These are phyloP conservation scores for Diplotaxis tenuifolia DNA, from an alignment of 345 rosid species.

Conservation along the genomic window DNA sequence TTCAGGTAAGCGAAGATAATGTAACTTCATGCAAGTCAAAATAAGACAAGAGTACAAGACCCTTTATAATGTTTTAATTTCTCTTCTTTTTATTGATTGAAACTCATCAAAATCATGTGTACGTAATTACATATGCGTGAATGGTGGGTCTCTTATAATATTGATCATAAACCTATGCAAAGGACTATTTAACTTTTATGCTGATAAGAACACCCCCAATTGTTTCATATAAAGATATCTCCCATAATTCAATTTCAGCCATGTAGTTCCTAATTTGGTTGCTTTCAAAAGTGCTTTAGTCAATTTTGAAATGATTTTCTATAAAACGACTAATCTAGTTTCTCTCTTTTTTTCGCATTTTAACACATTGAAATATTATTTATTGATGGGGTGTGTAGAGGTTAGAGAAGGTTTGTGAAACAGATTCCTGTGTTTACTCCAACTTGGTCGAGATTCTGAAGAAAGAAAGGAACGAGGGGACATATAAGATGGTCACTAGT, in stretches of 20 bases:
- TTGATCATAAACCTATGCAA: not conserved
- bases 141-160: conserved; percentile 12
- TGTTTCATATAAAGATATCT: conserved; percentile 5
- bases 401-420: conserved; percentile 58
- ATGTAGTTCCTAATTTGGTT: conserved; percentile 20
- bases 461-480: conserved; percentile 64
- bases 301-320: conserved; percentile 15
- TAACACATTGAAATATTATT: not conserved
- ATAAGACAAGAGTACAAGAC: conserved; percentile 14
- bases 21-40: conserved; percentile 21
- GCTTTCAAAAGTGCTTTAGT: conserved; percentile 26
- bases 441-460: conserved; percentile 70
- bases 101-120: conserved; percentile 25
- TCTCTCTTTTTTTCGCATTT: not conserved
- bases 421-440: conserved; percentile 54
- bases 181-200: conserved; percentile 14
- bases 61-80: conserved; percentile 8
- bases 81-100: conserved; percentile 19
- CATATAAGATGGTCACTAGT: conserved; percentile 50
- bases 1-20: conserved; percentile 53
- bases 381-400: conserved; percentile 46
- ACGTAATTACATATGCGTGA: not conserved
- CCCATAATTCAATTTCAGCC: conserved; percentile 14
- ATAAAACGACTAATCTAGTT: not conserved
- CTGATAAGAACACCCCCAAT: conserved; percentile 26